Base-by-base conservation (phyloP, 495 filamentous ascomycete genomes). In the Penicilliopsis zonata region DNA sequence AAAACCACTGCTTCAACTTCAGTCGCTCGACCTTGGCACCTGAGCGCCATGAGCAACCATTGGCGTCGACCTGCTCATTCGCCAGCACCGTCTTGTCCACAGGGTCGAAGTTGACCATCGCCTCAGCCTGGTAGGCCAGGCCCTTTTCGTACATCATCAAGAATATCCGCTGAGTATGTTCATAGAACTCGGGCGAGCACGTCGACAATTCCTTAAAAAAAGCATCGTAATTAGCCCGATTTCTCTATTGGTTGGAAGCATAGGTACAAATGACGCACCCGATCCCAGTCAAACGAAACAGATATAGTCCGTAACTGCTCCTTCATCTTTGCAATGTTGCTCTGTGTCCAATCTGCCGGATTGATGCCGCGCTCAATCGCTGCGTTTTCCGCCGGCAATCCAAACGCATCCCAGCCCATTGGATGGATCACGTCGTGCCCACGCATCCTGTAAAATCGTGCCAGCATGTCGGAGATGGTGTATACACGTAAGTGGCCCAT, bases 321-420 rank as follows among this genome's bases (percentile, higher is more conserved):
- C 63, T 86, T 90, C 86, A 94, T 94, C 37, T 62, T 71, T 8
- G 58, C 55, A 32, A 94, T 92, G 51, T 94, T 94, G 29, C 65
- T 49, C 44, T 63, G 66, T 13, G 86, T 94, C 86, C 86, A 94
- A 0, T 57, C 60, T 9, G 72, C 78, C 5, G 86, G 83, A 53
- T 84, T 70, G 37, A 88, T 63, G 21, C 82, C 81, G 31, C 78
- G 61, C 57, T 92, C 83, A 37, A 93, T 87, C n/a, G 86, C 86
- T 12, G 86, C 86, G 59, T 94, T 94, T 59, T 94, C 86, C 21
- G 86, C 86, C 6, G 86, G 86, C 25, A 94, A 60, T 2, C 86
- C 86, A 50, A 94, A 92, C 13, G 82, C 84, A 65, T 94, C 86
- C 86, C 86, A 94, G 2, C 84, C 86, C 74, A 94, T 92, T 17